phyloP scores from a whole-genome alignment of 495 filamentous ascomycete species.

The Cladorrhinum samala region DNA sequence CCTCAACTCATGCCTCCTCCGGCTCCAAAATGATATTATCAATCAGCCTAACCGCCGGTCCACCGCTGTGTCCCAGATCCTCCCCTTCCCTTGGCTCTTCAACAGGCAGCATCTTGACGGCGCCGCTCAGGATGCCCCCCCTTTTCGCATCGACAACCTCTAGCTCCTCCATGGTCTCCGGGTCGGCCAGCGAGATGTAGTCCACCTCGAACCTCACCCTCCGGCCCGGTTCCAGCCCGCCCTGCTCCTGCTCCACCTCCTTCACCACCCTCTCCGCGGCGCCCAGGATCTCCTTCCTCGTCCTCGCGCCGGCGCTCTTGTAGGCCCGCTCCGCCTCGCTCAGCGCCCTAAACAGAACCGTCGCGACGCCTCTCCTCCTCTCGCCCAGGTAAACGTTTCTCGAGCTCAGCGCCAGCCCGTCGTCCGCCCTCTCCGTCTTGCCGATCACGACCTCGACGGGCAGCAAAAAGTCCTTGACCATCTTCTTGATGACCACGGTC shows the following conservation, averaged over 20 bases:
- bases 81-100: slow-evolving; percentile 62
- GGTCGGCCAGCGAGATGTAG: slow-evolving; percentile 84
- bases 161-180: slow-evolving; percentile 72
- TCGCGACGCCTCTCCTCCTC: slow-evolving; percentile 63
- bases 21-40: slow-evolving; percentile 81
- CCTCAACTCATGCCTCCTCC: not conserved
- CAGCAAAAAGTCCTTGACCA: slow-evolving; percentile 87
- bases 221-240: slow-evolving; percentile 51
- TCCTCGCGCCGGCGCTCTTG: slow-evolving; percentile 40
- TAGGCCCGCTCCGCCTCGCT: slow-evolving; percentile 65
- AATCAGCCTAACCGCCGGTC: slow-evolving; percentile 73
- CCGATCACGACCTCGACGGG: slow-evolving; percentile 68
- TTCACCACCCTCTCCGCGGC: slow-evolving; percentile 53
- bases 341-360: slow-evolving; percentile 62
- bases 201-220: slow-evolving; percentile 75
- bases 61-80: slow-evolving; percentile 63
- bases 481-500: slow-evolving; percentile 76
- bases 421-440: slow-evolving; percentile 65
- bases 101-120: slow-evolving; percentile 81
- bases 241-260: slow-evolving; percentile 53
- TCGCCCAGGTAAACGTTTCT: slow-evolving; percentile 88
- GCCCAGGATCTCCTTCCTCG: slow-evolving; percentile 59
- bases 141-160: slow-evolving; percentile 53
- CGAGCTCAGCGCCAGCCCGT: slow-evolving; percentile 90
- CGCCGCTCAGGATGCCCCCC: slow-evolving; percentile 82